Evolutionary conservation across 495 filamentous ascomycete species (phyloP).

Genomic region (Penicillium ucsense): DNA sequence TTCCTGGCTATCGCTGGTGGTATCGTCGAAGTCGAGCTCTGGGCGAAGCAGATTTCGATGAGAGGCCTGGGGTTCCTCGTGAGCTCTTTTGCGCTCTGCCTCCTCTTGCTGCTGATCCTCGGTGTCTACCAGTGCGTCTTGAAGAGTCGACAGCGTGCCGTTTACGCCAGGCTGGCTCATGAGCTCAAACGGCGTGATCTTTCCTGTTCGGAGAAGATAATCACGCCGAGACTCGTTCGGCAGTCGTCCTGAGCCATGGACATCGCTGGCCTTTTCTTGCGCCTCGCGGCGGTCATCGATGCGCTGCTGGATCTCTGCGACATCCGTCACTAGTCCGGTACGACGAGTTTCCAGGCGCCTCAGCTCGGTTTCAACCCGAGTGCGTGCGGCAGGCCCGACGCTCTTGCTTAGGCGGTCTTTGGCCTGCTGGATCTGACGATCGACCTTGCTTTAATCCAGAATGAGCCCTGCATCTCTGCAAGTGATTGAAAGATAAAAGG

Average conservation of each 20-base stretch:
- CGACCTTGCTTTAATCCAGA: conserved; percentile 27
- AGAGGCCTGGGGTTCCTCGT: conserved; percentile 44
- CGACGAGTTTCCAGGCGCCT: conserved; percentile 52
- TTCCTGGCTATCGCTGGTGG: conserved; percentile 20
- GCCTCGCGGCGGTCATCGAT: conserved; percentile 60
- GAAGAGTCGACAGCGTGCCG: conserved; percentile 51
- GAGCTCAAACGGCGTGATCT: conserved; percentile 90
- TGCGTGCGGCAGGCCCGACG: conserved; percentile 35
- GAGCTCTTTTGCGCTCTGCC: conserved; percentile 38
- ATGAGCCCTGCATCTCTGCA: conserved; percentile 4
- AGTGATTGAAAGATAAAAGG: not conserved
- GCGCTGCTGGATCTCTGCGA: conserved; percentile 66
- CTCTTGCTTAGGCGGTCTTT: conserved; percentile 42
- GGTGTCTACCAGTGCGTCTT: conserved; percentile 65
- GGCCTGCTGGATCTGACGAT: conserved; percentile 38
- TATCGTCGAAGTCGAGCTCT: conserved; percentile 56
- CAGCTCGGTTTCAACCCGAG: conserved; percentile 52
- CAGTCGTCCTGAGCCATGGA: conserved; percentile 44
- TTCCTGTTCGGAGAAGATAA: conserved; percentile 88
- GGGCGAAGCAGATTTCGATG: conserved; percentile 76
- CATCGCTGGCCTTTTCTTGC: conserved; percentile 31
- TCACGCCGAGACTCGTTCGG: conserved; percentile 76
- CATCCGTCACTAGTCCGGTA: conserved; percentile 51
- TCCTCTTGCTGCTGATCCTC: conserved; percentile 57
- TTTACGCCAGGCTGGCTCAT: conserved; percentile 45